Evolutionary conservation across 2,329 filamentous ascomycete species (phyloP), one percentile per base, ranked within the genome.

Genomic region (Pseudogymnoascus sp.): DNA sequence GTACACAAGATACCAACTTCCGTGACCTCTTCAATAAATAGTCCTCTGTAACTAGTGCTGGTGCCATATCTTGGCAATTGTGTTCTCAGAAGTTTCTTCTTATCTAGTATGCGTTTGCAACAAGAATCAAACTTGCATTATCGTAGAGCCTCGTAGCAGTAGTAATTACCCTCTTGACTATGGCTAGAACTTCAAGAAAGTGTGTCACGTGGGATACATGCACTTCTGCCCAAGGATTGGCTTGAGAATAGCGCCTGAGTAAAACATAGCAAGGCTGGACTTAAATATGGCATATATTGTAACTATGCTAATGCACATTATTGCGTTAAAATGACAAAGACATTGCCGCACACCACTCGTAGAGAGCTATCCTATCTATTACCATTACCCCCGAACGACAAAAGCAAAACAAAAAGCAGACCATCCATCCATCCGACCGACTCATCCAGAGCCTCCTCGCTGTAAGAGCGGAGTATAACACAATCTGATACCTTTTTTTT

Each of bases 31-130:
- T n/a, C n/a, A n/a, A n/a, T n/a, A n/a, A n/a, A n/a, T n/a, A 76
- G 62, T 76, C 74, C 34, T 75, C 73, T 48, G 68, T 74, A 37
- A 67, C 66, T 65, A 63, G 10, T 57, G 48, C 16, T 1, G 69
- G 73, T 25, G 72, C 72, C 72, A 76, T 76, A 31, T 39, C 61
- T 64, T n/a, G 1, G 16, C 43, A 48, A 48, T 23, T 23, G 21
- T 48, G 21, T 25, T 48, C 21, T 25, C 6, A 8, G 11, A 21
- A 19, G 39, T 23, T 45, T 23, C 41, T 21, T 6, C 41, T 21
- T 6, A 23, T 23, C 41, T 6, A 21, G 11, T 23, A 10, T 25
- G 43, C 13, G 21, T 48, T 23, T 25, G 43, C 11, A 48, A 48
- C 10, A 48, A 48, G 43, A 48, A n/a, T 48, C 21, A 43, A 43